Conservation (phyloP, 208 protist species). For the Acanthamoeba healyi region DNA sequence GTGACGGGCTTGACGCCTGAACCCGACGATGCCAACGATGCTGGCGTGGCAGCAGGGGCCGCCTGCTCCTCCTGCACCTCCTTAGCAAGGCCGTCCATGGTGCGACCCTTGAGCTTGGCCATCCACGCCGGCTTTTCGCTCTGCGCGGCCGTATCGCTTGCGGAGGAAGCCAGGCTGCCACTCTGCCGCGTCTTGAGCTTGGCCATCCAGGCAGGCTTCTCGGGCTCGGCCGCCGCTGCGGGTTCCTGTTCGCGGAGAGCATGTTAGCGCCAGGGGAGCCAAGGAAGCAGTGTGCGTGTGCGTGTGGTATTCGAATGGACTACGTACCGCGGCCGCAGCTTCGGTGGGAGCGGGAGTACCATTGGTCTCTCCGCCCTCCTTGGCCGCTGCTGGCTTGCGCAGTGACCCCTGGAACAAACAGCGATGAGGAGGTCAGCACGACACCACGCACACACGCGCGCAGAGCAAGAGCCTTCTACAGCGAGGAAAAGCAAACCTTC, state of each 20-base stretch:
- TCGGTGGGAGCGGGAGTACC: neutral
- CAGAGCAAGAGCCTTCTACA: neutral
- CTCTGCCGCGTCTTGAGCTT: neutral
- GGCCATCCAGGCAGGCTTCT: neutral
- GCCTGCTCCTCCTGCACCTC: neutral
- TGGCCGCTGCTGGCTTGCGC: neutral
- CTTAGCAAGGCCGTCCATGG: conserved; percentile 16
- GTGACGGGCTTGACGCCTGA: neutral
- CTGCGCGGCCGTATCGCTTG: neutral
- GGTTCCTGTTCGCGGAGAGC: neutral
- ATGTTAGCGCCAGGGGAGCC: no score
- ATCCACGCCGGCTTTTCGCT: conserved; percentile 21
- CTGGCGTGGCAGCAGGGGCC: neutral
- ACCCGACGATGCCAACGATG: neutral
- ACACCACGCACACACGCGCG: neutral
- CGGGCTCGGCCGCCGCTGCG: neutral
- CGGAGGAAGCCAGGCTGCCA: conserved; percentile 6
- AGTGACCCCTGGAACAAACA: neutral
- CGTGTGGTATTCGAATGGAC: neutral
- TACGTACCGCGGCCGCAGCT: neutral
- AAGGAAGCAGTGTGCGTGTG: neutral
- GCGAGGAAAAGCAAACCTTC: neutral
- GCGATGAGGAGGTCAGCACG: neutral
- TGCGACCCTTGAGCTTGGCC: conserved; percentile 33
- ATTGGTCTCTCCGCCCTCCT: neutral